Base-by-base conservation (phyloP, 768 basidiomycete genomes). In the Rhodotorula taiwanensis region DNA sequence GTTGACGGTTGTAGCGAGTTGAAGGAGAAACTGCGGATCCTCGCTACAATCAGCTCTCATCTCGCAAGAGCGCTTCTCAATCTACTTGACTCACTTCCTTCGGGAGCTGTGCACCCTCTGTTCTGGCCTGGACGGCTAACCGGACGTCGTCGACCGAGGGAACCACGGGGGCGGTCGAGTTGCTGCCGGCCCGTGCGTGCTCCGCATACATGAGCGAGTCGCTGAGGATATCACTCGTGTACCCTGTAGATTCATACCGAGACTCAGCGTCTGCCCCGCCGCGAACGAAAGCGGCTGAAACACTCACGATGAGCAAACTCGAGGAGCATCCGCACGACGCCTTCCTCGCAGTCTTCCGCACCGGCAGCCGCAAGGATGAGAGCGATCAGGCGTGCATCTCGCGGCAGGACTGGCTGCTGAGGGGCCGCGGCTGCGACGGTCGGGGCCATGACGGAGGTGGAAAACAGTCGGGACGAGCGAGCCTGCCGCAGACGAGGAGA, bases 271-370 rank as follows among this genome's bases (percentile, higher is more conserved):
- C 31, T 13, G 28, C 6, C 10, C 25, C 1, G 18, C 31, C 23
- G 27, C 28, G 28, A 27, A 10, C 33, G 45, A n/a, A 50, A 39
- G 42, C 14, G n/a, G 25, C 36, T 1, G 33, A 25, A 20, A 41
- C 48, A 41, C 76, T 55, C 25, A 78, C 79, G 76, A 64, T 79
- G 76, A 4, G 79, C 74, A 56, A 79, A 79, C 62, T 79, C 78
- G 53, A 78, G 70, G 31, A 79, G 69, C 70, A 77, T 76, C 34
- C 76, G 76, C 0, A 79, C 73, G n/a, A 79, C 79, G 30, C 77
- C 71, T 51, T 78, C 77, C 47, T 78, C 77, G 14, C 75, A 76
- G 55, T 78, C 78, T 31, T 76, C 72, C n/a, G 78, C 73, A 0
- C 78, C 78, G 43, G 76, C 75, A 5, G 76, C 75, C 5, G 78